Evolutionary conservation across 164 flowering plant species (phyloP).

Genomic region (Euptelea pleiosperma): DNA sequence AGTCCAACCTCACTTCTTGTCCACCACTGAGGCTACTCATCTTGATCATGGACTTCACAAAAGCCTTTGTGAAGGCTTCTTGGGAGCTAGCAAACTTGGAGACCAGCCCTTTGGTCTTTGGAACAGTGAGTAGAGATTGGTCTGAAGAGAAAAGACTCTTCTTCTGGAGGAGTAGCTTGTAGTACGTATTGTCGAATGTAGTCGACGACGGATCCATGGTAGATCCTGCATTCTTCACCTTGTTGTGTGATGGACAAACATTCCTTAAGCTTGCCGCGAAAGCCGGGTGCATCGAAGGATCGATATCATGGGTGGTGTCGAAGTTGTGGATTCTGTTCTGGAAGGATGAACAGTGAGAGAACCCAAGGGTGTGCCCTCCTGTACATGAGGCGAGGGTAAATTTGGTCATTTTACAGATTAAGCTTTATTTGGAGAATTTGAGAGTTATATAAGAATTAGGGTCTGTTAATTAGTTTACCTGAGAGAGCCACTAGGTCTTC

Average conservation of each 20-base stretch:
- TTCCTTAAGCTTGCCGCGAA: slow-evolving; percentile 52
- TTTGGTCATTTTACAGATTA: not conserved
- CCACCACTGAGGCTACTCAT: slow-evolving; percentile 72
- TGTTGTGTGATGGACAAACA: slow-evolving; percentile 59
- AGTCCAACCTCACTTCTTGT: slow-evolving; percentile 64
- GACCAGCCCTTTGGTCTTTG: slow-evolving; percentile 49
- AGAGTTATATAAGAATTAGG: not conserved
- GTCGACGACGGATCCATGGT: slow-evolving; percentile 49
- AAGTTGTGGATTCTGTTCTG: slow-evolving; percentile 81
- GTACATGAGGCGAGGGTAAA: slow-evolving; percentile 7
- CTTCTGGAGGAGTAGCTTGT: slow-evolving; percentile 57
- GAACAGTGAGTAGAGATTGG: slow-evolving; percentile 51
- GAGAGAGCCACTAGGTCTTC: slow-evolving; percentile 82
- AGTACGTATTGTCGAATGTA: slow-evolving; percentile 65
- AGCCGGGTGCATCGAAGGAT: slow-evolving; percentile 53
- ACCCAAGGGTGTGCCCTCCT: slow-evolving; percentile 92
- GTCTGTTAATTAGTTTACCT: slow-evolving; percentile 31
- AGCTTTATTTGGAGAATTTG: not conserved
- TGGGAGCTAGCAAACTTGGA: slow-evolving; percentile 47
- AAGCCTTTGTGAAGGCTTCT: slow-evolving; percentile 51
- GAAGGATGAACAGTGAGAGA: slow-evolving; percentile 87
- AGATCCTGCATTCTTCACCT: slow-evolving; percentile 55
- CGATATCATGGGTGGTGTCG: slow-evolving; percentile 44
- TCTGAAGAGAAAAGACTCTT: slow-evolving; percentile 73
- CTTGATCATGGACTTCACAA: slow-evolving; percentile 78